A percentile compares a stretch with the other conserved stretches of the same genome.
Evolutionary conservation across 2,329 filamentous ascomycete species (phyloP).

Genomic region (Paecilomyces formosus): DNA sequence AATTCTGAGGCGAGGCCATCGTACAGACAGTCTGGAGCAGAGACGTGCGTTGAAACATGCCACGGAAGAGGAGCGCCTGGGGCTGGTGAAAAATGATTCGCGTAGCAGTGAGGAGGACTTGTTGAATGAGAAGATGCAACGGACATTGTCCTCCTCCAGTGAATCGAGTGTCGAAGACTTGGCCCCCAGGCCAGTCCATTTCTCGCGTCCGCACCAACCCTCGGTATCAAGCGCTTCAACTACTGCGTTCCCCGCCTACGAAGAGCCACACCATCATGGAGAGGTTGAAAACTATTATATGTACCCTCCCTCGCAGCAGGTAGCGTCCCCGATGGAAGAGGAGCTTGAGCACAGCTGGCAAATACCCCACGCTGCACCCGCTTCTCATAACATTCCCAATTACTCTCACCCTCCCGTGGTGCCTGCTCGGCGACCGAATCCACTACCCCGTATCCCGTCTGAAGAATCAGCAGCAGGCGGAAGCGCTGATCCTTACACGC

Average conservation of each 20-base stretch:
- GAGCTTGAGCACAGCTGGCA: conserved; percentile 11
- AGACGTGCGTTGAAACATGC: conserved; percentile 40
- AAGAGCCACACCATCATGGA: background rate
- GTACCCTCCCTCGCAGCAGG: conserved; percentile 10
- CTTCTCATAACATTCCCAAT: background rate
- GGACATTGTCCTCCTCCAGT: conserved; percentile 11
- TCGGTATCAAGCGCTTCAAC: conserved; percentile 18
- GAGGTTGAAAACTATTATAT: conserved; percentile 3
- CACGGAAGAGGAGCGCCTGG: conserved; percentile 76
- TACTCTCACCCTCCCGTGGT: conserved; percentile 11
- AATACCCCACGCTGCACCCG: background rate
- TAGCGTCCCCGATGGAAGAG: conserved; percentile 9
- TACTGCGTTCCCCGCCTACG: conserved; percentile 4
- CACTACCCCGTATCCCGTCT: conserved; percentile 18
- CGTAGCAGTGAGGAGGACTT: conserved; percentile 14
- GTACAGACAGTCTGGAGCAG: conserved; percentile 16
- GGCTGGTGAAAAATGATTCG: conserved; percentile 71
- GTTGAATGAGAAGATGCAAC: conserved; percentile 21
- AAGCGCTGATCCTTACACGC: conserved; percentile 1
- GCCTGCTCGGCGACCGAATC: conserved; percentile 19
- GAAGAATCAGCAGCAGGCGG: conserved; percentile 12
- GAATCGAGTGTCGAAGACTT: conserved; percentile 12
- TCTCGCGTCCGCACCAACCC: conserved; percentile 11
- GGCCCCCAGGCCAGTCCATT: conserved; percentile 9
- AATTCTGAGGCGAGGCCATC: conserved; percentile 37